Percentiles rank a stretch among this genome's conserved stretches.
These are phyloP conservation scores for Phycomyces blakesleeanus DNA, from an alignment of 192 early-diverging fungal genomes.

Conservation along the genomic window DNA sequence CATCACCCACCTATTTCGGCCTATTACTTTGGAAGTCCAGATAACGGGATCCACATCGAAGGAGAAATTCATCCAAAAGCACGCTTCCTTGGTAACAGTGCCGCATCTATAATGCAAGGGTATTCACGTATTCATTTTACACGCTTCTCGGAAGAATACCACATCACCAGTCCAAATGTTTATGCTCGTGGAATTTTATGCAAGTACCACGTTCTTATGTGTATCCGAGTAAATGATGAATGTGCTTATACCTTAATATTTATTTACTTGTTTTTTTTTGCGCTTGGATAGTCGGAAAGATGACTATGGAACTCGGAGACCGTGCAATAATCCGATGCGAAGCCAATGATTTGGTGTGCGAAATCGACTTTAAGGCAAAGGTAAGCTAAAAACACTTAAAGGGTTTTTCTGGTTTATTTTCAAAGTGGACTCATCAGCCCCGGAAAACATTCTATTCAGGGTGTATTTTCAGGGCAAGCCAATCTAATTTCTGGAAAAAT, in stretches of 20 bases:
- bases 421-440: too few relatives aligned
- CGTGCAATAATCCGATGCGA: constrained; percentile 59
- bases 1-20: constrained; percentile 91
- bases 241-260: background rate
- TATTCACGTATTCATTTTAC: constrained; percentile 56
- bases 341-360: constrained; percentile 64
- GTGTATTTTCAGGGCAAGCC: constrained; percentile 70
- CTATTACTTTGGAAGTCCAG: constrained; percentile 76
- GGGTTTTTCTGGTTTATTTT: too few relatives aligned
- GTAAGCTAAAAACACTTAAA: constrained; percentile 39
- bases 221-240: background rate
- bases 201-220: constrained; percentile 4
- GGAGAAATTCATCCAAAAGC: constrained; percentile 82
- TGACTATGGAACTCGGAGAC: constrained; percentile 86
- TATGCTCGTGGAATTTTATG: constrained; percentile 82
- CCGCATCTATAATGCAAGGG: constrained; percentile 81
- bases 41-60: constrained; percentile 68
- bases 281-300: constrained; percentile 69
- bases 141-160: constrained; percentile 66
- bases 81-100: constrained; percentile 86
- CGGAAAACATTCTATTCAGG: constrained; percentile 38
- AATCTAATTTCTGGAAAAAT: constrained; percentile 83
- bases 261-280: too few relatives aligned
- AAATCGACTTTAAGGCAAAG: constrained; percentile 78
- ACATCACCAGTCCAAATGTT: constrained; percentile 83